Conservation (phyloP, 306 rosid species). For the Pterocarpus santalinus region DNA sequence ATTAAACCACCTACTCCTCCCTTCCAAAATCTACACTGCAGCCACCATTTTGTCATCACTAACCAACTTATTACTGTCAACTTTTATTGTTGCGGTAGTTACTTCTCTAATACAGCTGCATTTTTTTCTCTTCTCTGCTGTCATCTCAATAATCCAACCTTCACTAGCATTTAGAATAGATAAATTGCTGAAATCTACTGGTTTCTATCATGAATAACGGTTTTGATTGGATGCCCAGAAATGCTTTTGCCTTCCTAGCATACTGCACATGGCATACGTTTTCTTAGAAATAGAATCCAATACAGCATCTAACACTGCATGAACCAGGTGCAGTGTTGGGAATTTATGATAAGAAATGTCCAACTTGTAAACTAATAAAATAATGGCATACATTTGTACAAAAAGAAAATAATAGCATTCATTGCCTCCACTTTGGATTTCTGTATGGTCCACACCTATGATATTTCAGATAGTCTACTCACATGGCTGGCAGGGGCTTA, state of each 20-base stretch:
- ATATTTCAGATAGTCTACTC: constrained; percentile 25
- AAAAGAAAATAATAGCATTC: neutral
- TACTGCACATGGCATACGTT: neutral
- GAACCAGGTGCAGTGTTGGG: constrained; percentile 26
- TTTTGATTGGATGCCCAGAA: constrained; percentile 23
- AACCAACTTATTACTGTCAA: neutral
- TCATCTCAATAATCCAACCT: constrained; percentile 16
- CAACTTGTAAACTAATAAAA: constrained; percentile 32
- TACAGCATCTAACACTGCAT: constrained; percentile 3
- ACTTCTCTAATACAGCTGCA: constrained; percentile 32
- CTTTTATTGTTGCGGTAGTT: neutral
- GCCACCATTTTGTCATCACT: constrained; percentile 17
- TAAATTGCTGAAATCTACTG: constrained; percentile 28
- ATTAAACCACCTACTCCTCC: constrained; percentile 1
- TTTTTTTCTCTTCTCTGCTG: constrained; percentile 5
- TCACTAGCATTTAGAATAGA: constrained; percentile 5
- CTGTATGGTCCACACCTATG: neutral
- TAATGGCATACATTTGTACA: constrained; percentile 5
- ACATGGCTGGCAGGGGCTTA: constrained; percentile 74
- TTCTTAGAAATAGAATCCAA: constrained; percentile 10
- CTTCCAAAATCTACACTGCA: constrained; percentile 5
- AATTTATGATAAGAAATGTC: constrained; percentile 12
- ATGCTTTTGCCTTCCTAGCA: constrained; percentile 23
- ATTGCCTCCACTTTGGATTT: constrained; percentile 32
- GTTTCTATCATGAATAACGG: constrained; percentile 17